phyloP scores from a whole-genome alignment of 2,329 filamentous ascomycete genomes.

The Orbilia oligospora region DNA sequence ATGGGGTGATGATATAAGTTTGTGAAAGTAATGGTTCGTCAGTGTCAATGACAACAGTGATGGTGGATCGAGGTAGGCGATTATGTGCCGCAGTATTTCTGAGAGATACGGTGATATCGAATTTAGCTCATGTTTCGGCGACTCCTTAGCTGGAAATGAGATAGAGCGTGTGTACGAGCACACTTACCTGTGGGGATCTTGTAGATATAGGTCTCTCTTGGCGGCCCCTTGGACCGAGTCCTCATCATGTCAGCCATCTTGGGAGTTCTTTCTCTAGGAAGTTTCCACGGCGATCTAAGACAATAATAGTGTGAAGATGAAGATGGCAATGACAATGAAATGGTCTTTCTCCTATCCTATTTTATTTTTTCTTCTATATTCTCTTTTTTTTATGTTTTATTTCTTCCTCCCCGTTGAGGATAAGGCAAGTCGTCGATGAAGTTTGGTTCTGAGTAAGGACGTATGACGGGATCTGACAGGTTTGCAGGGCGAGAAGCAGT shows the following conservation, averaged over 20 bases:
- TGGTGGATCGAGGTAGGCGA: conserved; percentile 54
- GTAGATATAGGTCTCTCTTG: conserved; percentile 58
- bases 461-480: background rate
- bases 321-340: background rate
- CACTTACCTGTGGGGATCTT: conserved; percentile 56
- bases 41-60: conserved; percentile 52
- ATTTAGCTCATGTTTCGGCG: conserved; percentile 1
- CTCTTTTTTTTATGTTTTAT: conserved; percentile 1
- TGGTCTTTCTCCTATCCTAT: no score
- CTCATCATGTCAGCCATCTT: conserved; percentile 58
- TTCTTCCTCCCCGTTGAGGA: no score
- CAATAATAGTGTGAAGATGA: background rate
- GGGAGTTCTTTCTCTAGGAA: background rate
- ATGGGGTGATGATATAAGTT: conserved; percentile 57
- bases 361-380: no score
- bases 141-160: background rate
- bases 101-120: background rate
- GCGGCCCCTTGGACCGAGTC: conserved; percentile 58
- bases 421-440: background rate
- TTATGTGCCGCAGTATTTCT: conserved; percentile 58
- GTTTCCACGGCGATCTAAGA: background rate
- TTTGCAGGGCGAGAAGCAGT: conserved; percentile 6
- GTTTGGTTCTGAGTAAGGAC: background rate
- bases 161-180: background rate
- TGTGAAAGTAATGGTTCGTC: conserved; percentile 58